These are phyloP conservation scores for Moricandia moricandioides DNA, from an alignment of 345 rosid species.

Conservation along the genomic window DNA sequence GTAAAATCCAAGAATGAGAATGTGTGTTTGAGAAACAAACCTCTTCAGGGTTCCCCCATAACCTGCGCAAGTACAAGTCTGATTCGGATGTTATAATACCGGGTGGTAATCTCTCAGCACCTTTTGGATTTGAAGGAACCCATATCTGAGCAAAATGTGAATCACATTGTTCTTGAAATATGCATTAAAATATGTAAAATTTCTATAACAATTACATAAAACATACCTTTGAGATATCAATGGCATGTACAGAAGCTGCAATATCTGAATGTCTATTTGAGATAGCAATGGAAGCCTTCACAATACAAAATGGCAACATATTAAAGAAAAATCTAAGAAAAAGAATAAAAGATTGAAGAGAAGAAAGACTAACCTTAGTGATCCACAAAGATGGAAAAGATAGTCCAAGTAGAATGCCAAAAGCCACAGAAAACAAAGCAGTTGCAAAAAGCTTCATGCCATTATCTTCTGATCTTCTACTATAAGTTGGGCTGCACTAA, in stretches of 20 bases:
- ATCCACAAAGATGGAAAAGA: conserved; percentile 66
- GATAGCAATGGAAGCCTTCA: conserved; percentile 55
- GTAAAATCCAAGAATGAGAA: background rate
- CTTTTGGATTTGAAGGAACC: conserved; percentile 81
- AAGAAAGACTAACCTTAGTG: conserved; percentile 50
- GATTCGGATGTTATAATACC: conserved; percentile 76
- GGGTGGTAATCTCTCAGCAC: conserved; percentile 83
- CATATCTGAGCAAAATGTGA: conserved; percentile 51
- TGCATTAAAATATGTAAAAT: background rate
- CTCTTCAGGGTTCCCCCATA: conserved; percentile 92
- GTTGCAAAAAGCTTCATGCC: conserved; percentile 60
- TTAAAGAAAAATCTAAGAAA: background rate
- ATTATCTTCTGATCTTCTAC: conserved; percentile 59
- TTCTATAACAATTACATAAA: background rate
- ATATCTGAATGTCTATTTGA: conserved; percentile 36
- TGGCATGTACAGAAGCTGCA: conserved; percentile 26
- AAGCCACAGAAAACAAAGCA: conserved; percentile 56
- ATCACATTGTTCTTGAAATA: conserved; percentile 9
- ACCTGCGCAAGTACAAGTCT: conserved; percentile 74
- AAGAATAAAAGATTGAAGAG: background rate
- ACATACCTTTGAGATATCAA: conserved; percentile 49
- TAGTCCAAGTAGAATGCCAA: conserved; percentile 75
- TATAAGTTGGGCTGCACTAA: conserved; percentile 25
- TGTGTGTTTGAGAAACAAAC: conserved; percentile 39
- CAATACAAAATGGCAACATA: conserved; percentile 12